Evolutionary conservation across 2,329 filamentous ascomycete genomes (phyloP), one percentile per base, ranked within the genome.

Genomic region (Sporothrix phasma): DNA sequence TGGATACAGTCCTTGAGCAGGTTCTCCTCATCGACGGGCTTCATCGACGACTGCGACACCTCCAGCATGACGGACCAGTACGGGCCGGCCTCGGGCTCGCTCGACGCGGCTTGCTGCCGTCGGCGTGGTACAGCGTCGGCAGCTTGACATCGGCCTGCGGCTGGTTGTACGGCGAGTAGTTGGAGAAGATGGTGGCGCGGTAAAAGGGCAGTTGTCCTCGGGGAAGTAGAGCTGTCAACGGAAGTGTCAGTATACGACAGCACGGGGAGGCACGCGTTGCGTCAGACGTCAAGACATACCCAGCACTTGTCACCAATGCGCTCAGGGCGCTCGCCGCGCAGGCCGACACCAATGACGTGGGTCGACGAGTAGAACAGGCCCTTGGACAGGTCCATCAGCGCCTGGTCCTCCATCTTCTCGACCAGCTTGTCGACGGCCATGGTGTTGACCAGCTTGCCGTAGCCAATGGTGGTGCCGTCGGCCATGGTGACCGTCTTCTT

Each of bases 61-160:
- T 99, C 94, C 71, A 99, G 81, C 94, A 99, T 99, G 82, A 99
- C 95, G 68, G 93, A 97, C 94, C 94, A 99, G 86, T 99, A 99
- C 47, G 94, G 94, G 39, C 94, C 94, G 73, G 89, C 85, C 81
- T 94, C 84, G 66, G 90, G 79, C 73, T 89, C 86, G 60, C 81
- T 81, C 70, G 85, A 89, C 67, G 81, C 77, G 65, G 84, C 80
- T 91, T 90, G 77, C 86, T 89, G 75, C 94, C 94, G 72, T 97
- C 84, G 65, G 89, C 94, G 47, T 92, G 83, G 76, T 92, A 89
- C 70, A 91, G 79, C 24, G 94, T 97, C 45, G 92, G 85, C 64
- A 99, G 86, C 83, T 96, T 94, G 74, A 83, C 87, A 65, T 88
- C 86, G 66, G 86, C 81, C 69, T 89, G 81, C 39, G 94, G 94